These are phyloP conservation scores for Backusella mclennaniae DNA, from an alignment of 192 early-diverging fungal species.

Conservation along the genomic window DNA sequence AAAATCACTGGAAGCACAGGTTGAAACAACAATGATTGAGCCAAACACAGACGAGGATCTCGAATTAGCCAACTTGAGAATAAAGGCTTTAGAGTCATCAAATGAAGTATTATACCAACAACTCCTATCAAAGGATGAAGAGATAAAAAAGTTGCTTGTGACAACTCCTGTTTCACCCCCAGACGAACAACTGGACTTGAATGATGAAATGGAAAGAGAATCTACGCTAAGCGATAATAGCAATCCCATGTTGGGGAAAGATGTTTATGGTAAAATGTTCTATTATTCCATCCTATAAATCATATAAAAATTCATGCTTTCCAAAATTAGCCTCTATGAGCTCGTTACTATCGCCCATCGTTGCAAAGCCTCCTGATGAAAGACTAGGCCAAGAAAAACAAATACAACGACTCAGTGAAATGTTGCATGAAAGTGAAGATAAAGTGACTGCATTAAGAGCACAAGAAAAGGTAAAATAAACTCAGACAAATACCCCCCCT, in stretches of 20 bases:
- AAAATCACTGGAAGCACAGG: background rate
- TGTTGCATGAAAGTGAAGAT: constrained; percentile 58
- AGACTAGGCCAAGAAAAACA: constrained; percentile 29
- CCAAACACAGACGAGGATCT: background rate
- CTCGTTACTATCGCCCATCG: constrained; percentile 15
- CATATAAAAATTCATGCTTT: background rate
- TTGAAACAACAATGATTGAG: background rate
- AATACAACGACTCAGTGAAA: constrained; percentile 49
- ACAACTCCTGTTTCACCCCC: constrained; percentile 10
- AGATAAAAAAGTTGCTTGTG: constrained; percentile 3
- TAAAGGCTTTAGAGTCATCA: background rate
- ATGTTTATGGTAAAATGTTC: constrained; percentile 1
- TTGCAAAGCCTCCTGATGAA: background rate
- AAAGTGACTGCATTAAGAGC: constrained; percentile 39
- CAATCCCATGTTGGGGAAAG: background rate
- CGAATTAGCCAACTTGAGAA: background rate
- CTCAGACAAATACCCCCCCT: background rate
- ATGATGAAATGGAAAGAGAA: constrained; percentile 10
- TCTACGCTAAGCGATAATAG: background rate
- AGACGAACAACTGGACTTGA: background rate
- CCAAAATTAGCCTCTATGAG: constrained; percentile 19
- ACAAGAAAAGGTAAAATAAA: constrained; percentile 53
- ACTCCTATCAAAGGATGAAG: background rate
- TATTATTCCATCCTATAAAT: background rate
- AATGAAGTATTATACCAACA: background rate